Conservation (phyloP, 352 stramenopile species). For the Pythium coloratum region DNA sequence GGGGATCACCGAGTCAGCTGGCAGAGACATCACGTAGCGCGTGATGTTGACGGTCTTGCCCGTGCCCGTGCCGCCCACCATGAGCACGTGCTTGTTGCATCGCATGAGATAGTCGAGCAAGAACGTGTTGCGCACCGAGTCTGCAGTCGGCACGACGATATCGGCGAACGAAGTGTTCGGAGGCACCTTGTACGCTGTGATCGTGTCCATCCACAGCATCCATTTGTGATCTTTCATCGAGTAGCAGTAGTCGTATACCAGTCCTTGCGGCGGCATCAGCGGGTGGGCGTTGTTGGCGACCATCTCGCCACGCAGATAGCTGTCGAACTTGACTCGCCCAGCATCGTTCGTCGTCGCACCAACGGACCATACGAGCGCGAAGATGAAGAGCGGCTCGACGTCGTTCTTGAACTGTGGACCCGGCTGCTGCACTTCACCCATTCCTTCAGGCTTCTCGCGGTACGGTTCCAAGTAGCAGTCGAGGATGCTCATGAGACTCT, state of each 20-base stretch:
- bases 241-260: slow-evolving; percentile 93
- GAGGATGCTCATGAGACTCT: slow-evolving; percentile 91
- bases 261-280: slow-evolving; percentile 51
- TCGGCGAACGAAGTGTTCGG: slow-evolving; percentile 82
- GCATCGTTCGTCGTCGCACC: slow-evolving; percentile 89
- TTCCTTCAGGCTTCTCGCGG: slow-evolving; percentile 49
- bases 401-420: slow-evolving; percentile 73
- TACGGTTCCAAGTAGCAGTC: slow-evolving; percentile 89
- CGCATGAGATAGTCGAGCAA: slow-evolving; percentile 86
- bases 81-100: slow-evolving; percentile 91
- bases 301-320: slow-evolving; percentile 88
- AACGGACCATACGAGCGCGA: slow-evolving; percentile 92
- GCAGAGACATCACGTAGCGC: slow-evolving; percentile 84
- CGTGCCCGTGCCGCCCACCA: slow-evolving; percentile 93
- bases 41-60: slow-evolving; percentile 95
- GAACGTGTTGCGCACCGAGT: slow-evolving; percentile 94
- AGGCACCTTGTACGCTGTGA: slow-evolving; percentile 78
- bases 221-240: slow-evolving; percentile 88
- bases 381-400: slow-evolving; percentile 90
- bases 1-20: slow-evolving; percentile 87
- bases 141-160: slow-evolving; percentile 92
- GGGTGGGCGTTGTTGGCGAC: slow-evolving; percentile 57
- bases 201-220: slow-evolving; percentile 94
- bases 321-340: slow-evolving; percentile 86
- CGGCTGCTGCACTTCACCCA: slow-evolving; percentile 44